Base-by-base conservation (phyloP, 306 rosid genomes). In the Hippophae gyantsensis region DNA sequence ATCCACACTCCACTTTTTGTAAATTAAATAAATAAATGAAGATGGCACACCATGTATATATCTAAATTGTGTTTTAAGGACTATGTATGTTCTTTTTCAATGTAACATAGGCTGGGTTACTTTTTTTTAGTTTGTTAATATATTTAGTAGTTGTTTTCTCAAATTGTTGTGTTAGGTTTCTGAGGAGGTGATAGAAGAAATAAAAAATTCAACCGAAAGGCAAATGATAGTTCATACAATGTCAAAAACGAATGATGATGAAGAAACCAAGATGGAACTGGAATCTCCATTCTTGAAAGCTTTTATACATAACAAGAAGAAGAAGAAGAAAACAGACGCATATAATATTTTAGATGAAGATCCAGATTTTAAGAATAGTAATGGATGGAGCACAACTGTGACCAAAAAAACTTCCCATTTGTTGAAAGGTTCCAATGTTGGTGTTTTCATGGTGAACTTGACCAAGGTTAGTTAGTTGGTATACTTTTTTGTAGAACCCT, bases 331-430 rank as follows among this genome's bases (percentile, higher is more conserved):
- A 40, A 14, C 46, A 13, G 43, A 25, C 42, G 42, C 70, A 26
- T 85, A 66, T 25, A 92, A 88, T 61, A 69, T 92, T 63, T 67
- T 71, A 43, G 57, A 75, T 2, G 57, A 52, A 32, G 63, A 69
- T 25, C 96, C 95, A 40, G 96, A 84, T 73, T 82, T 92, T 63
- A 14, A 66, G 63, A 83, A 82, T 50, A 46, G 77, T 6, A 48
- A 92, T 13, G 96, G 99, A 6, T 76, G 95, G 95, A 88, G 84
- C 70, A 32, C 69, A 49, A 79, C 88, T 6, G 96, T 88, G 48
- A 82, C 78, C 48, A 74, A 69, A 63, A 84, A 59, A 67, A 72
- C 60, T 25, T 61, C 55, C 0, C 66, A 69, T 56, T 53, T 64
- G 38, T 64, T 92, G 10, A 72, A 65, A 74, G 71, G 61, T 5